These are phyloP conservation scores for Rhizoclosmatium globosum DNA, from an alignment of 192 early-diverging fungal species.

Conservation along the genomic window DNA sequence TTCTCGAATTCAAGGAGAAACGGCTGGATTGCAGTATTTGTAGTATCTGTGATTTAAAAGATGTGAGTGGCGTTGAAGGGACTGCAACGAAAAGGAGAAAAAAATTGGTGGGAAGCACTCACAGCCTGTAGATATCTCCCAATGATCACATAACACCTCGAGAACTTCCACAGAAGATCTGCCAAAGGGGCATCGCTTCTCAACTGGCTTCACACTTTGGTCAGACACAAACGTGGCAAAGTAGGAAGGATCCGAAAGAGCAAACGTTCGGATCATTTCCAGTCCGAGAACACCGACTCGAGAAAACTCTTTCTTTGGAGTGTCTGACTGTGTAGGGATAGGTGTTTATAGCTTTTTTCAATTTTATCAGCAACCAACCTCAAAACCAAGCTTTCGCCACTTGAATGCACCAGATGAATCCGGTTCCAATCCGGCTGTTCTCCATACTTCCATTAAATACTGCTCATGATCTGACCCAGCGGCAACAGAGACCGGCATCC, in stretches of 20 bases:
- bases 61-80: background rate
- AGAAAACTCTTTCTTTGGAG: conserved; percentile 66
- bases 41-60: conserved; percentile 44
- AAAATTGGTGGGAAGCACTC: conserved; percentile 23
- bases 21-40: conserved; percentile 68
- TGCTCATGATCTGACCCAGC: conserved; percentile 51
- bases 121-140: conserved; percentile 76
- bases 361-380: conserved; percentile 59
- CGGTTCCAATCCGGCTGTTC: conserved; percentile 51
- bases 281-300: conserved; percentile 72
- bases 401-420: conserved; percentile 45
- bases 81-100: conserved; percentile 1
- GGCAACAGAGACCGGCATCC: conserved; percentile 50
- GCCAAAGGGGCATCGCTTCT: conserved; percentile 62
- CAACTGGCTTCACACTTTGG: conserved; percentile 43
- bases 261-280: conserved; percentile 69
- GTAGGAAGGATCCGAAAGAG: conserved; percentile 46
- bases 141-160: conserved; percentile 73
- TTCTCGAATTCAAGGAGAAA: conserved; percentile 67
- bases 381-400: conserved; percentile 75
- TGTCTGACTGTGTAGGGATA: conserved; percentile 52
- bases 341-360: conserved; percentile 1
- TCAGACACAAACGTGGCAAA: conserved; percentile 45
- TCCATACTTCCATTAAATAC: conserved; percentile 65
- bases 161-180: conserved; percentile 69